Evolutionary conservation across 805 yeast genomes (phyloP), one percentile per base, ranked within the genome.

Genomic region (Spathaspora arborariae): DNA sequence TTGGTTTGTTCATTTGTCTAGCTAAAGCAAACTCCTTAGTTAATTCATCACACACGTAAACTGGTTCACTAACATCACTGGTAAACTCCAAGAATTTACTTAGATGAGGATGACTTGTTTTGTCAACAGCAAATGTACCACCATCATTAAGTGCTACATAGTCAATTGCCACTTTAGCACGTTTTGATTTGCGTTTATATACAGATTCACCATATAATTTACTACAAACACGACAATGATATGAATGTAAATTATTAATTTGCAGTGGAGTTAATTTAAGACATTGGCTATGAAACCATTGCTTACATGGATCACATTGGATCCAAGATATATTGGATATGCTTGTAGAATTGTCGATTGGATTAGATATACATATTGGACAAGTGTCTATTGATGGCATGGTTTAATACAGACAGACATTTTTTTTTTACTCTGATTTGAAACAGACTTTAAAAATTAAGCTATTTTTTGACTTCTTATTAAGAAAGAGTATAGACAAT

Each of bases 71-170:
- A n/a, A 40, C 35, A 10, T 50, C 44, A 45, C 45, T 65, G 35
- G 65, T 63, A 24, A 74, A 58, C 40, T 48, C 39, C 34, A 55
- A 51, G 63, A 75, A 55, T 42, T 51, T 45, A 42, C 64, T 44
- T 60, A 79, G 67, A 57, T 87, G 96, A 8, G 78, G 75, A 54
- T 79, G 79, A 26, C 67, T 60, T 36, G 75, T 70, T 50, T 69
- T 62, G 61, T 73, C 70, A 4, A 76, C 65, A 3, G 78, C 75
- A 49, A 65, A 73, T 47, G 58, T 70, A 60, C 81, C 84, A 4
- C 96, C 96, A 46, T 82, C 84, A 59, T 89, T 79, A 54, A 89
- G 68, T 0, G 96, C 94, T 8, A 80, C 82, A 57, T 89, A 89
- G 59, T 89, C 96, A 39, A 90, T 76, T 44, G 73, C 72, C n/a